These are phyloP conservation scores for Alternaria brassicicola DNA, from an alignment of 2,329 filamentous ascomycete species.

Conservation along the genomic window DNA sequence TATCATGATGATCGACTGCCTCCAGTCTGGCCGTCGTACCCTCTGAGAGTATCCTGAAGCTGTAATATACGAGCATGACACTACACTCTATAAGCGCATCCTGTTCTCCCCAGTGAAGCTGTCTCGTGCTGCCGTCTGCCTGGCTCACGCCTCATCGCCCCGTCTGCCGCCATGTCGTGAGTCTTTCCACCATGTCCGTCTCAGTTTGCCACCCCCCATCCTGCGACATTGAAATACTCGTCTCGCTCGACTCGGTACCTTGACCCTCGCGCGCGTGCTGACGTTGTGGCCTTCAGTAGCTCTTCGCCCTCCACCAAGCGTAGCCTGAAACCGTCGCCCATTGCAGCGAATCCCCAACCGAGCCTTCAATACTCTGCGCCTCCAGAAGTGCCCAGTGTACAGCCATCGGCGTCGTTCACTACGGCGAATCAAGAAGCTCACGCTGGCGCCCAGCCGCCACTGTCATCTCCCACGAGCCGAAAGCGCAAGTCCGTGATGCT, in stretches of 20 bases:
- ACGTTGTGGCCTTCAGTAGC: conserved; percentile 44
- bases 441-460: conserved; percentile 27
- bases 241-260: conserved; percentile 5
- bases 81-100: conserved; percentile 33
- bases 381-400: conserved; percentile 35
- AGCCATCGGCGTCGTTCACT: conserved; percentile 38
- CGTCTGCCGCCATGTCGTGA: conserved; percentile 48
- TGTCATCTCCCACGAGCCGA: conserved; percentile 30
- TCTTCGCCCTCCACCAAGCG: conserved; percentile 52
- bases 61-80: conserved; percentile 45
- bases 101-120: conserved; percentile 39
- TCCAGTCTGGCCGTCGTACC: conserved; percentile 38
- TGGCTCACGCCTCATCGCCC: conserved; percentile 26
- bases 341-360: conserved; percentile 43
- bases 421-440: conserved; percentile 30
- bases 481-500: conserved; percentile 46
- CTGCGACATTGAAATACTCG: conserved; percentile 8
- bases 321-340: conserved; percentile 51
- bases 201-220: conserved; percentile 11
- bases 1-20: conserved; percentile 49
- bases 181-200: conserved; percentile 33
- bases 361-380: conserved; percentile 27
- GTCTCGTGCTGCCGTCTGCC: conserved; percentile 31
- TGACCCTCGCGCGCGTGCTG: conserved; percentile 34
- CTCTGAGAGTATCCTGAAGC: conserved; percentile 39